These are phyloP conservation scores for Ophiocordyceps unilateralis DNA, from an alignment of 2,329 filamentous ascomycete genomes.

Conservation along the genomic window DNA sequence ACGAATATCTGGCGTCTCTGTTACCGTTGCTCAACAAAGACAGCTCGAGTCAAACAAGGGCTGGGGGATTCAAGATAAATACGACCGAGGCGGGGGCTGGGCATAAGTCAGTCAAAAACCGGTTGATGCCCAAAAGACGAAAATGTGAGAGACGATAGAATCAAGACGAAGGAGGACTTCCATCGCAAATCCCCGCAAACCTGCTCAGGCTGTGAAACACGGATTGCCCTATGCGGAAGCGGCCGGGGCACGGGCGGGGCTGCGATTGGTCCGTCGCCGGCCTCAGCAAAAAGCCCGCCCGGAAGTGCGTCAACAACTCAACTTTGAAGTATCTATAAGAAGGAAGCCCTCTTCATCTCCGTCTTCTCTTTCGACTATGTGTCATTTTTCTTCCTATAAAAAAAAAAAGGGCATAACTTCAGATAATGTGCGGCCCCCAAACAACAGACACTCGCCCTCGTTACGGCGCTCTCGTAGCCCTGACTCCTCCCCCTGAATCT, in stretches of 20 bases:
- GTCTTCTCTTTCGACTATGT: too few relatives aligned
- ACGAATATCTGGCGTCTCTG: too few relatives aligned
- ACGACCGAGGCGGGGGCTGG: neutral
- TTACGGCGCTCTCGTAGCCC: slow-evolving; percentile 28
- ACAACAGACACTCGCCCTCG: slow-evolving; percentile 18
- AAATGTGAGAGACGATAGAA: neutral
- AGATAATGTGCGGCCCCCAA: slow-evolving; percentile 27
- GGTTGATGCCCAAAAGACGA: neutral
- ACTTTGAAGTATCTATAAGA: too few relatives aligned
- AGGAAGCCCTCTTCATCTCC: too few relatives aligned
- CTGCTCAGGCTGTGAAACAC: slow-evolving; percentile 15
- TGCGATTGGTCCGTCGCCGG: neutral
- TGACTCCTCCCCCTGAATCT: slow-evolving; percentile 12
- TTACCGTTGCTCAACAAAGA: too few relatives aligned
- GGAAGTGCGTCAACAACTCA: too few relatives aligned
- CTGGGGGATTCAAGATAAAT: neutral
- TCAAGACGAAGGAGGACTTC: slow-evolving; percentile 1
- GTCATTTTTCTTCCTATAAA: too few relatives aligned
- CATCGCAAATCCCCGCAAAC: slow-evolving; percentile 17
- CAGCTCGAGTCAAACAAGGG: too few relatives aligned
- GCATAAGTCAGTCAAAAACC: neutral
- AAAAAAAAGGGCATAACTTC: too few relatives aligned
- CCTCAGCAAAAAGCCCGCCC: neutral
- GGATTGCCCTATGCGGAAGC: slow-evolving; percentile 6
- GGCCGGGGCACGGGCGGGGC: slow-evolving; percentile 5